Conservation (phyloP, 805 yeast species). For the Candida sithepensis region DNA sequence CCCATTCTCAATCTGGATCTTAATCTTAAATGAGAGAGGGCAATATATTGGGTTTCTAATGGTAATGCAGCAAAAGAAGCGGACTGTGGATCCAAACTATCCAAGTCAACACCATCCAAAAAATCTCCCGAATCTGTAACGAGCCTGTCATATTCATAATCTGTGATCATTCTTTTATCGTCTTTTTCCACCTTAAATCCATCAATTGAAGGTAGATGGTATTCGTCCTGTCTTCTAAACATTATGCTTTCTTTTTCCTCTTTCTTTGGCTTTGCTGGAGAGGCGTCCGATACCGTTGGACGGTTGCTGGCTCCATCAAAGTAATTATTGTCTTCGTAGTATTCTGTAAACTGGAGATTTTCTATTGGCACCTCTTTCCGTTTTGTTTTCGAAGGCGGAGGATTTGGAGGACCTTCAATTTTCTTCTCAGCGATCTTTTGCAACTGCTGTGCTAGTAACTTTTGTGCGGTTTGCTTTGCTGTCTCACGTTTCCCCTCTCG, state of each 20-base stretch:
- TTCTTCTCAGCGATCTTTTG: constrained; percentile 47
- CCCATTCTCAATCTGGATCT: constrained; percentile 94
- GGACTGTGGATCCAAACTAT: constrained; percentile 79
- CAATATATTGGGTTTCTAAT: constrained; percentile 80
- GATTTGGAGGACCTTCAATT: neutral
- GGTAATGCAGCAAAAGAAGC: constrained; percentile 76
- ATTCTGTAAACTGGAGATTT: constrained; percentile 31
- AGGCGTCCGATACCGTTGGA: constrained; percentile 4
- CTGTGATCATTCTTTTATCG: constrained; percentile 74
- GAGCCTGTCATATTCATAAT: constrained; percentile 63
- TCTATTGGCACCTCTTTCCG: constrained; percentile 18
- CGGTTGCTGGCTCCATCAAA: constrained; percentile 8
- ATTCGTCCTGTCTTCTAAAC: constrained; percentile 70
- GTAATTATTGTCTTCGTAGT: constrained; percentile 34
- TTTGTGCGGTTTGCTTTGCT: constrained; percentile 73
- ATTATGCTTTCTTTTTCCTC: constrained; percentile 20
- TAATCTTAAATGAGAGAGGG: constrained; percentile 74
- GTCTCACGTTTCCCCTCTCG: constrained; percentile 71
- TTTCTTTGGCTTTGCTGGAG: constrained; percentile 2
- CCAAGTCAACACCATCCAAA: constrained; percentile 66
- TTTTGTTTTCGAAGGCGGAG: constrained; percentile 6
- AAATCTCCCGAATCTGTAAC: constrained; percentile 54
- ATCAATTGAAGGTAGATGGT: constrained; percentile 72
- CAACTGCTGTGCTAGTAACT: constrained; percentile 73
- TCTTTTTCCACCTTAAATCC: constrained; percentile 43